These are phyloP conservation scores for Rubroshorea leprosula DNA, from an alignment of 345 rosid species.

Conservation along the genomic window DNA sequence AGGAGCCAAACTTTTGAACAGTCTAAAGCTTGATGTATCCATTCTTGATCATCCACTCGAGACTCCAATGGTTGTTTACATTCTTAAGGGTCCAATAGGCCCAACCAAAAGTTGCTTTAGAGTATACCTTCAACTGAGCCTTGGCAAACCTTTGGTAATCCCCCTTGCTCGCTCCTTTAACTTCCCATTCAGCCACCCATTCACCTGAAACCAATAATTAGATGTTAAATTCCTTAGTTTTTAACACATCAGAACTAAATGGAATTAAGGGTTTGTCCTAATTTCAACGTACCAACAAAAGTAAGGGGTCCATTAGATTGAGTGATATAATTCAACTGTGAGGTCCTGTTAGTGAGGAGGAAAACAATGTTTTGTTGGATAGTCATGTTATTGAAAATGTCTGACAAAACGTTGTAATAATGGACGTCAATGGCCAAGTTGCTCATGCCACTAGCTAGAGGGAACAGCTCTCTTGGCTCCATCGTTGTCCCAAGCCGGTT, in stretches of 20 bases:
- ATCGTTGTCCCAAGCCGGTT: conserved; percentile 27
- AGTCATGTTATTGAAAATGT: conserved; percentile 25
- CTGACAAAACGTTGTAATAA: conserved; percentile 43
- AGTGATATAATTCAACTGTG: conserved; percentile 31
- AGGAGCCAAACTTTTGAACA: background rate
- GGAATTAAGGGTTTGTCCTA: no score
- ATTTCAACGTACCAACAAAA: conserved; percentile 41
- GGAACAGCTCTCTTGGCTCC: conserved; percentile 39
- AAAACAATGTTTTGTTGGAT: conserved; percentile 53
- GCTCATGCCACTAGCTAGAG: conserved; percentile 33
- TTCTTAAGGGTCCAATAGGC: conserved; percentile 56
- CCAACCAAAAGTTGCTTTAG: conserved; percentile 54
- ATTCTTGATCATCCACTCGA: conserved; percentile 60
- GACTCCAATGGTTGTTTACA: conserved; percentile 38
- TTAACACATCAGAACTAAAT: no score
- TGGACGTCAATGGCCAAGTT: conserved; percentile 46
- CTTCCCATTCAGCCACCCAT: conserved; percentile 55
- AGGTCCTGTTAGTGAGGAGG: conserved; percentile 26
- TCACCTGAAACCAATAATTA: conserved; percentile 32
- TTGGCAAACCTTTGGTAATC: conserved; percentile 38
- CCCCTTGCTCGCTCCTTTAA: conserved; percentile 32
- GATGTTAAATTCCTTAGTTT: no score
- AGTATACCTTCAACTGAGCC: conserved; percentile 40
- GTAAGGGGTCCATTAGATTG: conserved; percentile 50
- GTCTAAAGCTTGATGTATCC: conserved; percentile 39